Evolutionary conservation across 1,284 basidiomycete species (phyloP), one percentile per base, ranked within the genome.

Genomic region (Apiotrichum gracile): DNA sequence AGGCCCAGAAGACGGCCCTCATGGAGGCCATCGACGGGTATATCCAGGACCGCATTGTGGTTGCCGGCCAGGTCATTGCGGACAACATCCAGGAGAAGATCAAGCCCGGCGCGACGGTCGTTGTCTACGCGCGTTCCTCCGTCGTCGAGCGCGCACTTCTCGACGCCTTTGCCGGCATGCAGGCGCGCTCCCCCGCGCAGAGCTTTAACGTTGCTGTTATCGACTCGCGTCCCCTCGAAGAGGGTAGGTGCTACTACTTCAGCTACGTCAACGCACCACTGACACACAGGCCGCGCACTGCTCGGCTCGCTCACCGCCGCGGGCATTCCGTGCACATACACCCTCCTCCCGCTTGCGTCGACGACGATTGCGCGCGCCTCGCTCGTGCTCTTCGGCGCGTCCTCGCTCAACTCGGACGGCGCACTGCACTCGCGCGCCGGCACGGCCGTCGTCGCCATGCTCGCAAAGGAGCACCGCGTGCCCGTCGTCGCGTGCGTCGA

Each of bases 401-500:
- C 96, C 62, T 90, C 93, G 8, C 80, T 99, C 8, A 87, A 96
- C 66, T 87, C 93, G 6, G 96, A 98, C 66, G 96, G 96, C 5
- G 85, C 91, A 0, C 87, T 97, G 9, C 97, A 90, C 73, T 89
- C 92, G 14, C 83, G 96, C 49, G 89, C 92, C 0, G 96, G 96
- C 24, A 97, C 93, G 2, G 94, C 94, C 0, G 82, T 93, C 60
- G 90, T 97, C 22, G 91, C 94, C 0, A 93, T 98, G 91, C 85
- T 97, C 80, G 90, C 91, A 0, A 89, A 91, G 72, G 83, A 85
- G 51, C 83, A 87, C 66, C 85, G 85, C 21, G 86, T 97, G 1
- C 96, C 96, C 8, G 91, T 97, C 17, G 85, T 98, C 47, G 91
- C 94, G 17, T 97, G 92, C 65, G 96, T 93, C 65, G 96, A 98